These are phyloP conservation scores for Solanum bulbocastanum DNA, from an alignment of 257 asterid species.

Conservation along the genomic window DNA sequence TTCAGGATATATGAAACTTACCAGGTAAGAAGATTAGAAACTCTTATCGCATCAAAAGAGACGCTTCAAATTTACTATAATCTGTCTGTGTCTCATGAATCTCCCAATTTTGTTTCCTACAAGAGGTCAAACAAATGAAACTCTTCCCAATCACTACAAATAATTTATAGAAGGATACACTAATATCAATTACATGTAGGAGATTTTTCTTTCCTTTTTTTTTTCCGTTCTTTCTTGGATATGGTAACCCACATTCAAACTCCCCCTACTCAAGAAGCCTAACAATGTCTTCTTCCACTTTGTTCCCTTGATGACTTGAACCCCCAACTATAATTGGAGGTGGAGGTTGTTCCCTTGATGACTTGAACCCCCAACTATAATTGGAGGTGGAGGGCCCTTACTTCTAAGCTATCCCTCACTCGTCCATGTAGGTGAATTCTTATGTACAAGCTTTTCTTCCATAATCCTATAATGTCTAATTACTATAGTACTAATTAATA, in stretches of 20 bases:
- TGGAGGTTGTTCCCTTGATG: no score
- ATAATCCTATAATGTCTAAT: neutral
- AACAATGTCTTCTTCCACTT: neutral
- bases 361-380: neutral
- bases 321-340: neutral
- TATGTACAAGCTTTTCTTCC: conserved; percentile 17
- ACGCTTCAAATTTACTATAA: neutral
- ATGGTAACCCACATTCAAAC: neutral
- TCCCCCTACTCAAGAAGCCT: neutral
- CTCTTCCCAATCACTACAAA: neutral
- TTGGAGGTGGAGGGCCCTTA: conserved; percentile 2
- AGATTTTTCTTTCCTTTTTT: neutral
- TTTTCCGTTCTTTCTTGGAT: neutral
- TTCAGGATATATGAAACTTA: neutral
- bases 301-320: neutral
- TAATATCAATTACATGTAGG: neutral
- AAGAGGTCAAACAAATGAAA: neutral
- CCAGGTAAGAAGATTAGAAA: neutral
- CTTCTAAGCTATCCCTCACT: neutral
- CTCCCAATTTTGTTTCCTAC: neutral
- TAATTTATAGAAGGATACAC: neutral
- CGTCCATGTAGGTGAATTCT: neutral
- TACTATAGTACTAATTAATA: conserved; percentile 25
- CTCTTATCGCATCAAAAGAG: neutral
- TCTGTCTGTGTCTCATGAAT: neutral